These are phyloP conservation scores for Mollisia scopiformis DNA, from an alignment of 2,329 filamentous ascomycete species.

Conservation along the genomic window DNA sequence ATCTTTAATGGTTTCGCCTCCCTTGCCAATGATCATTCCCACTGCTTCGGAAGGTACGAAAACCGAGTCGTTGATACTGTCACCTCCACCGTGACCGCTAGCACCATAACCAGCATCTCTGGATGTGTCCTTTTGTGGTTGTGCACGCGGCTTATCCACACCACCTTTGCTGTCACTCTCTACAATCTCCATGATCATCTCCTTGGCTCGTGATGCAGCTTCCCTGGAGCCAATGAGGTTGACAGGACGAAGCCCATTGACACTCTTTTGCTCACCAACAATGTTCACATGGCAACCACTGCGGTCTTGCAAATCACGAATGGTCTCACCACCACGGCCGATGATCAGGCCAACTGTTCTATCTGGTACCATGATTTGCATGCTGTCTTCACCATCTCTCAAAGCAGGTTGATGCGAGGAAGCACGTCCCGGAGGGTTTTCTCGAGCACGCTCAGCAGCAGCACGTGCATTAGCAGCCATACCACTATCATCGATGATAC, in stretches of 20 bases:
- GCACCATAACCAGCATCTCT: conserved; percentile 46
- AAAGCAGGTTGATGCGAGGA: conserved; percentile 50
- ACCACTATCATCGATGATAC: conserved; percentile 85
- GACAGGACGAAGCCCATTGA: conserved; percentile 86
- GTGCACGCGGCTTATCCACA: conserved; percentile 37
- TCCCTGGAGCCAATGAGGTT: conserved; percentile 83
- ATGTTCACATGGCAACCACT: conserved; percentile 97
- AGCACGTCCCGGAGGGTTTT: conserved; percentile 33
- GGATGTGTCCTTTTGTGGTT: conserved; percentile 47
- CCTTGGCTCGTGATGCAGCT: conserved; percentile 78
- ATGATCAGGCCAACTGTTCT: conserved; percentile 92
- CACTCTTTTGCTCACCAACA: conserved; percentile 88
- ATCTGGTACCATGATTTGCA: conserved; percentile 94
- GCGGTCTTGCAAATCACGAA: conserved; percentile 87
- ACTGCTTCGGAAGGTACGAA: conserved; percentile 88
- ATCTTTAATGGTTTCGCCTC: conserved; percentile 90
- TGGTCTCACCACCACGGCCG: conserved; percentile 90
- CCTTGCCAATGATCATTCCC: conserved; percentile 96
- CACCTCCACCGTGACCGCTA: conserved; percentile 42
- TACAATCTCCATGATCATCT: conserved; percentile 90
- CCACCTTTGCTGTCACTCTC: conserved; percentile 76
- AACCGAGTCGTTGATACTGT: conserved; percentile 82
- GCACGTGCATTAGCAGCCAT: conserved; percentile 55
- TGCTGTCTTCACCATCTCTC: conserved; percentile 80
- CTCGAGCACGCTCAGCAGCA: conserved; percentile 41